Base-by-base conservation (phyloP, 106 monocot genomes). In the Cymbidium sinense region DNA sequence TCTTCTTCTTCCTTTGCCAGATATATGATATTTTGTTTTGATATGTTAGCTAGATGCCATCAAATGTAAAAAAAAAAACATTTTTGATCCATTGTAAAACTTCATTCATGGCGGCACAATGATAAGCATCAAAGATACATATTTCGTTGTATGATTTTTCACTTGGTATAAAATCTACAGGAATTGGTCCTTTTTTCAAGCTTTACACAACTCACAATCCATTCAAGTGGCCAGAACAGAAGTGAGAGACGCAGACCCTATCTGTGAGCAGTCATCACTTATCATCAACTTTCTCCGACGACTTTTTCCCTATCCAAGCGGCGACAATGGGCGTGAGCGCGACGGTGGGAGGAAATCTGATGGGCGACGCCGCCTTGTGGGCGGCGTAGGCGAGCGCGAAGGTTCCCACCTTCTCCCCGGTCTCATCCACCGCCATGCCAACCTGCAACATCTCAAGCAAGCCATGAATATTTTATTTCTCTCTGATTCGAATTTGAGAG, bases 311-410 rank as follows among this genome's bases (percentile, higher is more conserved):
- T 20, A 96, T 89, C 96, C 96, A 96, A 69, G 82, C 79, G 7
- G 96, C 96, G n/a, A 96, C 96, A 12, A 93, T 79, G 2, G 96
- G 96, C 7, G 96, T 96, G 19, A 96, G 91, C 15, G 91, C 93
- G 1, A 96, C 96, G 9, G 96, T 96, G 0, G 96, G 96, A 15
- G 96, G 96, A 43, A 96, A 96, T 80, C 96, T 91, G 74, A 96
- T 96, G 5, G 96, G 96, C 9, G 96, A 96, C 30, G 96, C 93
- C 3, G 93, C 93, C 83, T 96, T 96, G 85, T 93, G 93, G 7
- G 96, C 93, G 19, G 96, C 96, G 43, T 96, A 96, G 2, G 96
- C 96, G 73, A 96, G 74, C 20, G 96, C 96, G 64, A 96, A 93
- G 5, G 87, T 89, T 18, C 96, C 96, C 34, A 96, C 91, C 79